A percentile compares a stretch with the other conserved stretches of the same genome.
phyloP scores from a whole-genome alignment of 2,329 filamentous ascomycete species.

The Endoconidiophora polonica region DNA sequence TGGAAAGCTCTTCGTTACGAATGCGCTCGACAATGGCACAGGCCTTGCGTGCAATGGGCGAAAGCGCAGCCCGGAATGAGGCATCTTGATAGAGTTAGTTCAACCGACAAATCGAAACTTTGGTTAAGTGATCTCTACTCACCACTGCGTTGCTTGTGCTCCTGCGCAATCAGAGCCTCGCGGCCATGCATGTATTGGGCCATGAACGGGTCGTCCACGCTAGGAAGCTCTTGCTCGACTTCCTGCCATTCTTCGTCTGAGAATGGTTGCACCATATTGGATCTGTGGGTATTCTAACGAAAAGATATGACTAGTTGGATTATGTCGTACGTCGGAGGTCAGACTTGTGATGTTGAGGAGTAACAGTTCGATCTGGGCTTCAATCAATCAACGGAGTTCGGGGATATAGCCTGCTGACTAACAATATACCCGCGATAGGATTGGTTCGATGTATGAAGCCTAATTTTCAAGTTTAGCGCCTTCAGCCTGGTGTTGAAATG shows the following conservation, averaged over 20 bases:
- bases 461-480: no score
- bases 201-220: constrained; percentile 54
- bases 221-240: constrained; percentile 38
- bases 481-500: no score
- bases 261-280: constrained; percentile 22
- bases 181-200: constrained; percentile 67
- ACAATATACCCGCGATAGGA: no score
- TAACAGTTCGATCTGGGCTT: neutral
- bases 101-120: neutral
- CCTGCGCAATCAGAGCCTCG: constrained; percentile 58
- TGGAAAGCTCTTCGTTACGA: constrained; percentile 56
- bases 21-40: constrained; percentile 67
- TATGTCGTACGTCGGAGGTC: neutral
- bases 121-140: constrained; percentile 1
- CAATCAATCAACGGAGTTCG: neutral
- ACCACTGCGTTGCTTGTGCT: constrained; percentile 59
- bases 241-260: constrained; percentile 44
- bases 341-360: neutral
- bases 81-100: constrained; percentile 30
- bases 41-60: constrained; percentile 61
- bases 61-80: constrained; percentile 56
- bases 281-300: neutral
- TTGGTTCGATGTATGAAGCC: no score
- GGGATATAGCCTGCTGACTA: no score
- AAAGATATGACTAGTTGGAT: neutral